Percentiles rank a stretch among this genome's conserved stretches.
These are phyloP conservation scores for Neonectria faginata DNA, from an alignment of 2,329 filamentous ascomycete species.

Conservation along the genomic window DNA sequence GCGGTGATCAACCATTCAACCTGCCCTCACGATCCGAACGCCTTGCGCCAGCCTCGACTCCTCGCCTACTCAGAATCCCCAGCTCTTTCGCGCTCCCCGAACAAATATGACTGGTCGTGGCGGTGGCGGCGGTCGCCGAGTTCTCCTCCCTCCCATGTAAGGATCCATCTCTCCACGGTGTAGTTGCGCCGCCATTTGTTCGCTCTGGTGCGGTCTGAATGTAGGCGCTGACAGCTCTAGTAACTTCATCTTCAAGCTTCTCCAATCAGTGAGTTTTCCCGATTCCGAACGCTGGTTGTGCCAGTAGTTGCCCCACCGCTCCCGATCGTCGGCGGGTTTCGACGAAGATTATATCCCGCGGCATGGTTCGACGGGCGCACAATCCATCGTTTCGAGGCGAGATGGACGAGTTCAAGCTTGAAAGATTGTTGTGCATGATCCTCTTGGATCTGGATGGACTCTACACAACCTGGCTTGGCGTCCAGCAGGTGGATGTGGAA, in stretches of 20 bases:
- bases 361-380: constrained; percentile 6
- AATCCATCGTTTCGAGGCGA: background rate
- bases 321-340: constrained; percentile 33
- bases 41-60: constrained; percentile 11
- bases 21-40: constrained; percentile 11
- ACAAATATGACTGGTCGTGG: constrained; percentile 68
- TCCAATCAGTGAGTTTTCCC: constrained; percentile 66
- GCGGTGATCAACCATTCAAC: constrained; percentile 35
- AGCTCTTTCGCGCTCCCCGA: constrained; percentile 20
- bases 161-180: constrained; percentile 32
- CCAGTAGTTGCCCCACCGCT: constrained; percentile 17
- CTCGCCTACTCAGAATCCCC: background rate
- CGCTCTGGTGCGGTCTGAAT: background rate
- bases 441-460: background rate
- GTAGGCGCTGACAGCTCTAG: constrained; percentile 46
- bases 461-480: background rate
- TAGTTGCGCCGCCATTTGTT: constrained; percentile 33
- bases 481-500: background rate
- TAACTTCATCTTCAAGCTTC: constrained; percentile 76
- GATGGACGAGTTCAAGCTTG: background rate
- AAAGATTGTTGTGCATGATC: background rate
- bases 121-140: constrained; percentile 69
- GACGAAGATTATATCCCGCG: constrained; percentile 27
- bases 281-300: background rate
- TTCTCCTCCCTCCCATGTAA: constrained; percentile 69